Evolutionary conservation across 306 rosid genomes (phyloP).

Genomic region (Gleditsia sinensis): DNA sequence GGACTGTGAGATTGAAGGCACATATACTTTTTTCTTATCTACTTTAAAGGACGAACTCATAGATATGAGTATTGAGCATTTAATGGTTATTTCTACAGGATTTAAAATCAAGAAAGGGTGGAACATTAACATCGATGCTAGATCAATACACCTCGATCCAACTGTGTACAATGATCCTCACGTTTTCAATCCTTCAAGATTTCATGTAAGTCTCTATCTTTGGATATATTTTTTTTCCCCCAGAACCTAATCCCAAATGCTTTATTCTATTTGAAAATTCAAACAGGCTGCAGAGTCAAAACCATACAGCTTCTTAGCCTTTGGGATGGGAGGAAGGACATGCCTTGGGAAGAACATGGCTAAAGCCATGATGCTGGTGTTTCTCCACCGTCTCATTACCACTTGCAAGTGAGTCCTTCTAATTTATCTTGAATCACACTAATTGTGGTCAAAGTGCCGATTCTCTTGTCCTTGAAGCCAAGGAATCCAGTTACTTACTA

Average conservation of each 20-base stretch:
- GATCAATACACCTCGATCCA: conserved; percentile 74
- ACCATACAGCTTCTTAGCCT: conserved; percentile 75
- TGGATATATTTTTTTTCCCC: too few species aligned
- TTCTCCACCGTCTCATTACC: conserved; percentile 78
- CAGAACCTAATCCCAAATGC: too few species aligned
- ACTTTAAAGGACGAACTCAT: background rate
- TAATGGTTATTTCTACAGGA: conserved; percentile 40
- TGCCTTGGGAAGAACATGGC: conserved; percentile 92
- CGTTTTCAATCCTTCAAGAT: conserved; percentile 75
- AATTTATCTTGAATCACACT: background rate
- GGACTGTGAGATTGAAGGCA: conserved; percentile 77
- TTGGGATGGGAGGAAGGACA: conserved; percentile 92
- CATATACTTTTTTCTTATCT: background rate
- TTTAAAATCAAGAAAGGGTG: conserved; percentile 78
- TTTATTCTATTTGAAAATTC: too few species aligned
- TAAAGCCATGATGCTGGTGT: conserved; percentile 83
- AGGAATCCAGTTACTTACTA: background rate
- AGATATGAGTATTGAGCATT: background rate
- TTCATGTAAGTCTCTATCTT: conserved; percentile 46
- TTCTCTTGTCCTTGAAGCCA: background rate
- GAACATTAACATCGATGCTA: conserved; percentile 80
- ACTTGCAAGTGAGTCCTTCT: conserved; percentile 55
- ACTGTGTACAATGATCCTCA: conserved; percentile 53
- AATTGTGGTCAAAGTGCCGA: conserved; percentile 10
- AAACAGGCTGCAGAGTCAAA: conserved; percentile 60